Conservation (phyloP, 345 rosid genomes). For the Populus deltoides region DNA sequence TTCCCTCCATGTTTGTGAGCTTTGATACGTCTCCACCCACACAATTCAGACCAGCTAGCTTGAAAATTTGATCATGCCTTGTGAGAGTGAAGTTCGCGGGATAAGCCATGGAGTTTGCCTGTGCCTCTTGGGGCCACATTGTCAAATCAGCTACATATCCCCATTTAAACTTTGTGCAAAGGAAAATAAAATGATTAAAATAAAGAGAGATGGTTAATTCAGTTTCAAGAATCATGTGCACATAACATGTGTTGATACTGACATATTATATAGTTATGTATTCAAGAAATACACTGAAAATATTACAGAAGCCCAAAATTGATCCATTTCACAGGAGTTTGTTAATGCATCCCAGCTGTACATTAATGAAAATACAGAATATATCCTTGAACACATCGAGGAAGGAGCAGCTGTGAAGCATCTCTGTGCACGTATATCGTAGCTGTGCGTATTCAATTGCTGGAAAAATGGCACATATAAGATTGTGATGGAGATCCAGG, state of each 20-base stretch:
- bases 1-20: too few relatives aligned
- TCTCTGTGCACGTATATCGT: not conserved
- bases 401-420: not conserved
- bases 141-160: not conserved
- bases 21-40: too few relatives aligned
- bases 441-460: not conserved
- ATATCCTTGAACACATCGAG: not conserved
- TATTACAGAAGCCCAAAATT: not conserved
- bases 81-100: not conserved
- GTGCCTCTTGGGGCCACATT: not conserved
- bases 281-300: too few relatives aligned
- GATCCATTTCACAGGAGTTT: not conserved
- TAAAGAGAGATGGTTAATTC: not conserved
- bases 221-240: not conserved
- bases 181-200: too few relatives aligned
- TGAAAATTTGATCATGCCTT: too few relatives aligned
- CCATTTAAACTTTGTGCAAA: too few relatives aligned
- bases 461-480: not conserved
- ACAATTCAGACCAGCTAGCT: too few relatives aligned
- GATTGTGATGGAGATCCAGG: not conserved
- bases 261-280: too few relatives aligned
- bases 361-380: not conserved
- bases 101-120: too few relatives aligned
- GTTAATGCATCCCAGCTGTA: not conserved
- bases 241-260: not conserved